phyloP scores from a whole-genome alignment of 2,329 filamentous ascomycete genomes.

The Hypocrella siamensis region DNA sequence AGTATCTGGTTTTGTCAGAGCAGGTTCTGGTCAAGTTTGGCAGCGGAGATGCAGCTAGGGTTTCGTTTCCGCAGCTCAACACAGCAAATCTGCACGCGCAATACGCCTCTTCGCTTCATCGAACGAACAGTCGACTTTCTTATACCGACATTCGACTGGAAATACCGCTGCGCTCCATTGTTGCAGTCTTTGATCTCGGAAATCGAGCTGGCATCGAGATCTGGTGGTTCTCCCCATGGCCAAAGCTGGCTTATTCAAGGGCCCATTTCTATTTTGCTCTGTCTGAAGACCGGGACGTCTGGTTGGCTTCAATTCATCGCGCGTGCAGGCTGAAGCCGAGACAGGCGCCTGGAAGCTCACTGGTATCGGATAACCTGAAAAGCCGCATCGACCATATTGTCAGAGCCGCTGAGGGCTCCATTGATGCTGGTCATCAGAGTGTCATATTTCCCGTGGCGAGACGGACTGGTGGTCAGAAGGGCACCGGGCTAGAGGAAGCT shows the following conservation, averaged over 20 bases:
- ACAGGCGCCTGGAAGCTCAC: constrained; percentile 16
- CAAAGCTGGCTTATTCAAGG: constrained; percentile 28
- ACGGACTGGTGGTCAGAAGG: constrained; percentile 25
- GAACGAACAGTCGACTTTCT: constrained; percentile 12
- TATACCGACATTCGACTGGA: constrained; percentile 24
- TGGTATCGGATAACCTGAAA: constrained; percentile 30
- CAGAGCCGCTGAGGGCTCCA: constrained; percentile 22
- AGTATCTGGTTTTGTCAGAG: constrained; percentile 36
- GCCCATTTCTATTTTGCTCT: constrained; percentile 32
- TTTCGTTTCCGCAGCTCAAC: constrained; percentile 30
- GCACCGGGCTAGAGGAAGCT: constrained; percentile 23
- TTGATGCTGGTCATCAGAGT: constrained; percentile 13
- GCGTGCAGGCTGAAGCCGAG: constrained; percentile 23
- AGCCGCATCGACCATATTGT: constrained; percentile 29
- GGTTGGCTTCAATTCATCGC: constrained; percentile 29
- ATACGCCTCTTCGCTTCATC: constrained; percentile 10
- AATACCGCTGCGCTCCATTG: constrained; percentile 32
- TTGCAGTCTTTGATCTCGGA: constrained; percentile 33
- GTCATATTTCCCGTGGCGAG: constrained; percentile 37
- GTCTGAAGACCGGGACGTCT: constrained; percentile 32
- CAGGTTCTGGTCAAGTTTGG: constrained; percentile 34
- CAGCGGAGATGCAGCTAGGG: constrained; percentile 27
- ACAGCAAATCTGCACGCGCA: constrained; percentile 9
- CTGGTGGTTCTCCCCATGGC: constrained; percentile 35
- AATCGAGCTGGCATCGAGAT: constrained; percentile 37